Percentiles rank a stretch among this genome's conserved stretches.
phyloP scores from a whole-genome alignment of 2,329 filamentous ascomycete genomes.

The Penicillium sp. region DNA sequence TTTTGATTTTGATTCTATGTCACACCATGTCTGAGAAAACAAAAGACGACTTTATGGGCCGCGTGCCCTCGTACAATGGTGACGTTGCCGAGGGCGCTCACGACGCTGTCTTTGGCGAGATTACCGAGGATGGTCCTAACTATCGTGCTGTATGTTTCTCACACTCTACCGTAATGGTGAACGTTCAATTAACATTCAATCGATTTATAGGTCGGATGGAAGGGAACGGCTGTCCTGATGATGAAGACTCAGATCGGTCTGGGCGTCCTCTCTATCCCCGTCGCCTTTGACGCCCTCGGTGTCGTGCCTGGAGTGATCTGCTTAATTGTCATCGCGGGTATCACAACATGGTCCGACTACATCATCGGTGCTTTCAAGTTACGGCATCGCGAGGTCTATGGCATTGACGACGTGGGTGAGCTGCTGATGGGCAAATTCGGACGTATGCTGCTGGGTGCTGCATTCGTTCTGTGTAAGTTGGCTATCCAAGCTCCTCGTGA shows the following conservation, averaged over 20 bases:
- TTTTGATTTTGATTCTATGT: neutral
- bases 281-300: slow-evolving; percentile 53
- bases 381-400: slow-evolving; percentile 14
- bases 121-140: slow-evolving; percentile 20
- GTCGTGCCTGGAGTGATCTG: slow-evolving; percentile 47
- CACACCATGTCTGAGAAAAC: slow-evolving; percentile 10
- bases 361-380: slow-evolving; percentile 12
- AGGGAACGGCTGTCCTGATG: slow-evolving; percentile 9
- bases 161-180: neutral
- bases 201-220: slow-evolving; percentile 6
- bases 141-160: slow-evolving; percentile 19
- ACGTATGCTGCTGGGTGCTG: slow-evolving; percentile 12
- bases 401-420: slow-evolving; percentile 11
- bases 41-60: slow-evolving; percentile 2
- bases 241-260: slow-evolving; percentile 31
- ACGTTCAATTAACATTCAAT: neutral
- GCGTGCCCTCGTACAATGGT: slow-evolving; percentile 1
- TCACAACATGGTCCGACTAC: slow-evolving; percentile 11
- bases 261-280: slow-evolving; percentile 58
- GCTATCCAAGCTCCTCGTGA: neutral
- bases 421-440: slow-evolving; percentile 15
- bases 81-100: slow-evolving; percentile 7
- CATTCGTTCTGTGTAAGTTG: slow-evolving; percentile 21
- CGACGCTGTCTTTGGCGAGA: slow-evolving; percentile 23
- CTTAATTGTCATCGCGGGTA: neutral